Percentiles rank a stretch among this genome's conserved stretches.
phyloP scores from a whole-genome alignment of 441 rosid genomes.

The Rhodomyrtus psidioides region DNA sequence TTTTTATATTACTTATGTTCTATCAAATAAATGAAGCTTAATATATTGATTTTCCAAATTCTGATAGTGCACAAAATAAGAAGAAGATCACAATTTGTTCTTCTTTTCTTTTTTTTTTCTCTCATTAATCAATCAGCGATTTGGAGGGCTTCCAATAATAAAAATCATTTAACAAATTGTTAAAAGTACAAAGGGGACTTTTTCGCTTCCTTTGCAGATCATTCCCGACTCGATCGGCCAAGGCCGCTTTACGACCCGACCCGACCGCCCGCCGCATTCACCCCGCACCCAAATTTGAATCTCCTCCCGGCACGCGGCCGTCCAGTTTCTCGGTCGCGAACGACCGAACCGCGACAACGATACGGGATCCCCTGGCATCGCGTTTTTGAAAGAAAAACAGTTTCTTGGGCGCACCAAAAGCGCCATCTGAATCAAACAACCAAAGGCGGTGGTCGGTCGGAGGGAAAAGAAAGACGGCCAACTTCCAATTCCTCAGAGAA shows the following conservation, averaged over 20 bases:
- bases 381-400: background rate
- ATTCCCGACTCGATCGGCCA: background rate
- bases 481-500: background rate
- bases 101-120: background rate
- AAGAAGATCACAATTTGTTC: background rate
- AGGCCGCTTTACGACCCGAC: background rate
- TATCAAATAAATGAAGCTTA: too few species aligned
- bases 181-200: background rate
- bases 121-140: background rate
- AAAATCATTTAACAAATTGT: background rate
- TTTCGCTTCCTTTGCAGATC: background rate
- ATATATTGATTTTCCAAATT: background rate
- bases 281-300: background rate
- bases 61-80: background rate
- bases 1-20: too few species aligned
- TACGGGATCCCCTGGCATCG: background rate
- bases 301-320: background rate
- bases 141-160: background rate
- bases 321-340: background rate
- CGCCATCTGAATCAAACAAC: background rate
- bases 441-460: background rate
- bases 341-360: background rate
- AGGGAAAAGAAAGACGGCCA: background rate
- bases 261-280: background rate
- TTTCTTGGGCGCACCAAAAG: background rate